Conservation (phyloP, 768 basidiomycete genomes). For the Mycena albidolilacea region DNA sequence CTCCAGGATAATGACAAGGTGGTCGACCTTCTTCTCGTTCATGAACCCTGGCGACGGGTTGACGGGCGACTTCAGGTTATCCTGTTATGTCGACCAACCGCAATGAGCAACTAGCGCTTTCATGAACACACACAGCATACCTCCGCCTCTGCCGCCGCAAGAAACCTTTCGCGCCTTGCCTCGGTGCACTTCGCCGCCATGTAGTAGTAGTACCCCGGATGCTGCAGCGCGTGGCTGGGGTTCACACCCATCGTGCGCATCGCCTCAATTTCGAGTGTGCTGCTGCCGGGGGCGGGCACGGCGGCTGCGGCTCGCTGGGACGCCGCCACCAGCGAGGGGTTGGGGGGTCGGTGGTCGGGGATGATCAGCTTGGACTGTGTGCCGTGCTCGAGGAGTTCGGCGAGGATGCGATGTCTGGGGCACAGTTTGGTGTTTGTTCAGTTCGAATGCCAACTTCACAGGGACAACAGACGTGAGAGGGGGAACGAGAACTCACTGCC, state of each 20-base stretch:
- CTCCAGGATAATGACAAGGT: slow-evolving; percentile 87
- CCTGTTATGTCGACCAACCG: slow-evolving; percentile 24
- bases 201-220: slow-evolving; percentile 94
- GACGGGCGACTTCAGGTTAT: slow-evolving; percentile 51
- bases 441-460: no score
- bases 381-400: slow-evolving; percentile 92
- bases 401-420: slow-evolving; percentile 87
- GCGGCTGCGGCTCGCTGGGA: slow-evolving; percentile 40
- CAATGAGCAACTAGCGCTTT: not conserved
- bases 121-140: slow-evolving; percentile 50
- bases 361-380: slow-evolving; percentile 73
- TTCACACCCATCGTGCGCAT: slow-evolving; percentile 79
- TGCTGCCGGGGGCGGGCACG: slow-evolving; percentile 26
- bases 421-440: not conserved
- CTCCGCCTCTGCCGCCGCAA: slow-evolving; percentile 70
- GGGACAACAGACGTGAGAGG: no score
- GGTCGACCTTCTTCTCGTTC: slow-evolving; percentile 96
- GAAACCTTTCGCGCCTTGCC: slow-evolving; percentile 77
- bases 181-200: slow-evolving; percentile 91
- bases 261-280: slow-evolving; percentile 66
- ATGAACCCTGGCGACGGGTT: slow-evolving; percentile 77
- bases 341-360: slow-evolving; percentile 58
- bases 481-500: slow-evolving; percentile 73
- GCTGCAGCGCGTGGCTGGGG: slow-evolving; percentile 87
- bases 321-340: slow-evolving; percentile 39